Percentiles rank a stretch among this genome's conserved stretches.
Evolutionary conservation across 495 filamentous ascomycete species (phyloP).

Genomic region (Xylaria flabelliformis): DNA sequence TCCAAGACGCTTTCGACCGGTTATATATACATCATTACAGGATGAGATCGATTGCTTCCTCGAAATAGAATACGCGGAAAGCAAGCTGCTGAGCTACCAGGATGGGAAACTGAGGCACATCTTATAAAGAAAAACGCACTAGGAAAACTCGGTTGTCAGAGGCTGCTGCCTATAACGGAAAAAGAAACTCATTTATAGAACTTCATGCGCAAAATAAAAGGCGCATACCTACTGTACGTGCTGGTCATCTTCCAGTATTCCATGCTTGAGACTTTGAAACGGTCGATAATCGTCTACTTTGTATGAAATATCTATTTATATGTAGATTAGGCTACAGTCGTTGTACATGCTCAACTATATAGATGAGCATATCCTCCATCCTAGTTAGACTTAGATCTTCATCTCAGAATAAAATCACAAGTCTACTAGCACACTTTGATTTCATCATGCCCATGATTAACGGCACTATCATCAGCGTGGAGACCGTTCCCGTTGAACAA

Average conservation of each 20-base stretch:
- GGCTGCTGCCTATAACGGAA: not conserved
- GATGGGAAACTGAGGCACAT: not conserved
- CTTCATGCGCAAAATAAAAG: not conserved
- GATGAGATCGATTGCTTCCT: conserved; percentile 18
- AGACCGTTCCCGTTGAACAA: conserved; percentile 6
- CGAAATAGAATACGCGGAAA: conserved; percentile 22
- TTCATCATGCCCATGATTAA: not conserved
- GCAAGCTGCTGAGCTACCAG: conserved; percentile 11
- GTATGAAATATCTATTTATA: not conserved
- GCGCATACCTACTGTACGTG: not conserved
- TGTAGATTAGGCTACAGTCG: not conserved
- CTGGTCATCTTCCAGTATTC: conserved; percentile 5
- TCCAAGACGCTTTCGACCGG: not conserved
- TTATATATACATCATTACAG: not conserved
- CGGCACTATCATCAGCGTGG: not conserved
- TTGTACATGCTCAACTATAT: not conserved
- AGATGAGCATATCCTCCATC: no score
- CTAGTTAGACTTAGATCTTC: no score
- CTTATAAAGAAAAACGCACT: conserved; percentile 10
- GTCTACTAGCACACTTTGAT: not conserved
- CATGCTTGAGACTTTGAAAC: not conserved
- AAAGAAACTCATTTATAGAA: not conserved
- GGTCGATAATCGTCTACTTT: conserved; percentile 3
- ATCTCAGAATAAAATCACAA: no score
- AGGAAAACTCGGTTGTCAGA: not conserved